phyloP scores from a whole-genome alignment of 441 rosid species.

The Pelargonium myrrhifolium region DNA sequence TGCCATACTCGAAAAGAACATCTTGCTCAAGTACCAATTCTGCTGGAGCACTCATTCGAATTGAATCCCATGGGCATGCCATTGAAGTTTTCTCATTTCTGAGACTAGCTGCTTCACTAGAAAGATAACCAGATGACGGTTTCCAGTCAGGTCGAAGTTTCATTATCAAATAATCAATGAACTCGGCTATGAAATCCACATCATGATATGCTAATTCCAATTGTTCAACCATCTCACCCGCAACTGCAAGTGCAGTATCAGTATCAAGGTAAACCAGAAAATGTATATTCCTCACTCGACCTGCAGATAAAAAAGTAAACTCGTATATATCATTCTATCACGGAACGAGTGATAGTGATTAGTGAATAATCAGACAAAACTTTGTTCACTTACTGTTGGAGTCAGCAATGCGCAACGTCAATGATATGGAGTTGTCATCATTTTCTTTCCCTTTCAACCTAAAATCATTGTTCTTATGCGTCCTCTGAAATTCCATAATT shows the following conservation, averaged over 20 bases:
- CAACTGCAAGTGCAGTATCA: constrained; percentile 78
- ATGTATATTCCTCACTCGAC: constrained; percentile 63
- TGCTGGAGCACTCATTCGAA: constrained; percentile 19
- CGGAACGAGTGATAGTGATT: too few species aligned
- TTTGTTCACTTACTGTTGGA: constrained; percentile 43
- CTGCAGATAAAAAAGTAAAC: constrained; percentile 24
- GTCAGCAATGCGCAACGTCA: constrained; percentile 72
- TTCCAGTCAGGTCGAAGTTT: constrained; percentile 40
- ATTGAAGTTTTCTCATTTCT: constrained; percentile 28
- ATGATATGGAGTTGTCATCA: constrained; percentile 61
- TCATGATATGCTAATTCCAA: constrained; percentile 69
- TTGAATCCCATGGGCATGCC: constrained; percentile 32
- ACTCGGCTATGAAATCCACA: constrained; percentile 50
- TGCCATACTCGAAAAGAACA: constrained; percentile 13
- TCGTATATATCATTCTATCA: neutral
- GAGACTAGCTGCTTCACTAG: constrained; percentile 15
- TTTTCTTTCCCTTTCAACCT: constrained; percentile 72
- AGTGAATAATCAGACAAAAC: constrained; percentile 4
- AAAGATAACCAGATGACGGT: constrained; percentile 24
- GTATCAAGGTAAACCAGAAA: constrained; percentile 66
- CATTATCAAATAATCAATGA: constrained; percentile 50
- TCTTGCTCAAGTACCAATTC: constrained; percentile 23
- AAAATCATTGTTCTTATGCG: constrained; percentile 46
- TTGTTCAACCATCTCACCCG: constrained; percentile 87
- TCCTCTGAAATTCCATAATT: constrained; percentile 23